Conservation (phyloP, 768 basidiomycete species). For the Boletus rubescentipes region DNA sequence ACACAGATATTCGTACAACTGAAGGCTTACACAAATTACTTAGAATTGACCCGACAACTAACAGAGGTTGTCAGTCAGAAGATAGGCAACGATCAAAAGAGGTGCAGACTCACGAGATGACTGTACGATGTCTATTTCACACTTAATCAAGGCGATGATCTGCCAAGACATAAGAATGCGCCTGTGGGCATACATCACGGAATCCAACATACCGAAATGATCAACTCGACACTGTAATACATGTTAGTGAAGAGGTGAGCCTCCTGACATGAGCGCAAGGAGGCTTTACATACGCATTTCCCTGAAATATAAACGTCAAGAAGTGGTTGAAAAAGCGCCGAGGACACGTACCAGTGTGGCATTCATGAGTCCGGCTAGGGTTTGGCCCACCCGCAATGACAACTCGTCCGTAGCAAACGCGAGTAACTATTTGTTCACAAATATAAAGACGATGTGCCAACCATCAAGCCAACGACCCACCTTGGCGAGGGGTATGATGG, state of each 20-base stretch:
- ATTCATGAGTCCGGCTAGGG: too few relatives aligned
- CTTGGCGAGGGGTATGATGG: conserved; percentile 82
- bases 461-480: conserved; percentile 29
- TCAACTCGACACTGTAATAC: conserved; percentile 47
- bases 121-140: conserved; percentile 80
- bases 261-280: neutral
- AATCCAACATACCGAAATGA: conserved; percentile 77
- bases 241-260: neutral
- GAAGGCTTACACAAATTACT: conserved; percentile 60
- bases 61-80: neutral
- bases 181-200: neutral
- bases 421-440: conserved; percentile 47
- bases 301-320: conserved; percentile 11
- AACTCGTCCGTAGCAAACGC: conserved; percentile 86
- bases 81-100: neutral
- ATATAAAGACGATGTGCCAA: neutral
- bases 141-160: conserved; percentile 78
- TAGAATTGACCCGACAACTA: conserved; percentile 83
- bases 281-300: conserved; percentile 26
- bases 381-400: too few relatives aligned
- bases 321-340: neutral
- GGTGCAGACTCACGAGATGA: conserved; percentile 57
- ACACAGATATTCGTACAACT: neutral
- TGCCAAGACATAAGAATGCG: conserved; percentile 25
- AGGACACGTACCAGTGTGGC: conserved; percentile 49